phyloP scores from a whole-genome alignment of 495 filamentous ascomycete species.

The Neurospora terricola region DNA sequence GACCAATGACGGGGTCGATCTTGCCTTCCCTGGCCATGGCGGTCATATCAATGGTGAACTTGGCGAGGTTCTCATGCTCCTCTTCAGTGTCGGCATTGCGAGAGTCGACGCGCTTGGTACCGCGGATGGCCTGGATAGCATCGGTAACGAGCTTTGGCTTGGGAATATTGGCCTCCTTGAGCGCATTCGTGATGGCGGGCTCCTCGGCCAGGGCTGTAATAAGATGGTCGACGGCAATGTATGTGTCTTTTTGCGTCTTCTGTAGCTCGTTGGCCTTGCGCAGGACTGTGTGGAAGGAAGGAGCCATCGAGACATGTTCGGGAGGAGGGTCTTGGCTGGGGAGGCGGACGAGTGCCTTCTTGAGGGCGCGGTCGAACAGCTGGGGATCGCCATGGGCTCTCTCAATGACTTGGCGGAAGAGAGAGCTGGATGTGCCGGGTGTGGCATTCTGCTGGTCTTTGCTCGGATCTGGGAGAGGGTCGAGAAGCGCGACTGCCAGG shows the following conservation, averaged over 20 bases:
- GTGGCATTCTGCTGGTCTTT: constrained; percentile 59
- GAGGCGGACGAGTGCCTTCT: constrained; percentile 81
- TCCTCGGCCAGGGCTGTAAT: constrained; percentile 80
- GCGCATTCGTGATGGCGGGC: constrained; percentile 52
- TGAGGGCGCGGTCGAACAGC: constrained; percentile 73
- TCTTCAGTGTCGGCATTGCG: constrained; percentile 86
- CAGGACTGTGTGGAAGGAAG: constrained; percentile 70
- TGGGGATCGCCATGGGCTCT: constrained; percentile 89
- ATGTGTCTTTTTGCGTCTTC: constrained; percentile 92
- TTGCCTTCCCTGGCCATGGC: constrained; percentile 88
- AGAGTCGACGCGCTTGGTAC: constrained; percentile 84
- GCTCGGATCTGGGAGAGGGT: constrained; percentile 66
- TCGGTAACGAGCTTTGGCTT: constrained; percentile 83
- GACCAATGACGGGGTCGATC: constrained; percentile 94
- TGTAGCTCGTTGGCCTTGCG: constrained; percentile 79
- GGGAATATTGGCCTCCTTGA: constrained; percentile 83
- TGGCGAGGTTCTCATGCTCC: constrained; percentile 89
- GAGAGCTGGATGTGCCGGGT: constrained; percentile 55
- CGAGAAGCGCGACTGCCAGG: constrained; percentile 78
- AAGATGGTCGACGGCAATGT: constrained; percentile 86
- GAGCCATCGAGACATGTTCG: constrained; percentile 70
- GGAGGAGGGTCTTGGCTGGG: constrained; percentile 93
- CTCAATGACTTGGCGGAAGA: constrained; percentile 91
- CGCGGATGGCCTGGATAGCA: constrained; percentile 80
- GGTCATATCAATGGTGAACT: constrained; percentile 98